phyloP scores from a whole-genome alignment of 192 early-diverging fungal species.

The Geranomyces variabilis region DNA sequence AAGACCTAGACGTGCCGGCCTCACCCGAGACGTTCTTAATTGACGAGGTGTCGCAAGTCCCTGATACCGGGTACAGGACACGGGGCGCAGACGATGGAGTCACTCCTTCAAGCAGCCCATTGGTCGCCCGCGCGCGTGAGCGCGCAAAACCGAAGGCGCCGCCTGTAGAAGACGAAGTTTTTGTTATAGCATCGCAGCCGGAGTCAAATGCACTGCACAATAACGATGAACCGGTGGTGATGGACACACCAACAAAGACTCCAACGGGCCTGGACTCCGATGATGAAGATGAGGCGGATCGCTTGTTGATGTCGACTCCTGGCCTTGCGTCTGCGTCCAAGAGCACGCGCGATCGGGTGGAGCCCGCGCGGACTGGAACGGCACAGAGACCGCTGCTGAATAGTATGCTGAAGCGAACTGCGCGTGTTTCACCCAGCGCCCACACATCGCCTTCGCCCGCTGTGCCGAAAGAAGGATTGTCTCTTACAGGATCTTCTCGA shows the following conservation, averaged over 20 bases:
- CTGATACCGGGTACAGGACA: background rate
- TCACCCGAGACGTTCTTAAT: background rate
- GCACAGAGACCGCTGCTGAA: no score
- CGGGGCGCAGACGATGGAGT: background rate
- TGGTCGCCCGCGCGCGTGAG: no score
- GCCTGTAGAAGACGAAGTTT: background rate
- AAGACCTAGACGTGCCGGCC: background rate
- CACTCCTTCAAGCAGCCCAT: no score
- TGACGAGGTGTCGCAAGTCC: background rate
- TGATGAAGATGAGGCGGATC: conserved; percentile 5
- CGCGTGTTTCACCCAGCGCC: no score
- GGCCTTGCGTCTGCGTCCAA: background rate
- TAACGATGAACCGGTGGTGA: background rate
- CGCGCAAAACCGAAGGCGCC: background rate
- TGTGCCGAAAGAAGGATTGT: no score
- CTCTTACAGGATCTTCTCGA: no score
- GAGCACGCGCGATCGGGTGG: no score
- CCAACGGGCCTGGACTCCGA: background rate
- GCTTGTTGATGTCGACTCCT: background rate
- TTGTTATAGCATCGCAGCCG: background rate
- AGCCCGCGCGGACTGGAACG: no score
- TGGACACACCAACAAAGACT: background rate
- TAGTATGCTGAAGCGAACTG: no score
- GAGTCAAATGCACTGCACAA: background rate
- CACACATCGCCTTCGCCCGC: no score